Evolutionary conservation across 441 rosid genomes (phyloP), one percentile per base, ranked within the genome.

Genomic region (Arabidopsis hybrid): DNA sequence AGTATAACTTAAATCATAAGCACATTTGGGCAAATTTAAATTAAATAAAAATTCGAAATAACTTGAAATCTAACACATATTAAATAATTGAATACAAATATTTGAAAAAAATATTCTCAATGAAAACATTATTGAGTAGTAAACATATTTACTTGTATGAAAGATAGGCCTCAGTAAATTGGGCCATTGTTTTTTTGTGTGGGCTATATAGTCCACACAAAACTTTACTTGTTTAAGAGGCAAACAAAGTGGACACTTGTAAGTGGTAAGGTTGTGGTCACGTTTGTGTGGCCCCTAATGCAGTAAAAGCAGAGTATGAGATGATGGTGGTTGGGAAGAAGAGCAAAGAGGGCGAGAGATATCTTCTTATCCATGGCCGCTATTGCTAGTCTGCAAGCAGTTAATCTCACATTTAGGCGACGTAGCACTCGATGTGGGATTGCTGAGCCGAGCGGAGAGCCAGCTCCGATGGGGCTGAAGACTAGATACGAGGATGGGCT

Each of bases 391-490:
- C 80, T 85, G 74, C 93, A 80, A 80, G 64, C 78, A 17, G 74
- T 81, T 60, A 84, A 81, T 14, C 74, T 71, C 16, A 67, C 80
- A 13, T 12, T 46, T 7, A 68, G 49, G 8, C 74, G 79, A 40
- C 80, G 69, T 66, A 38, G 39, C 60, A 52, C 13, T 49, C 80
- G 85, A 50, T 89, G 97, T 61, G 84, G 97, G 47, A 88, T 94
- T 6, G 90, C 88, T 2, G 96, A 94, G 79, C 89, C 96, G 13
- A 82, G 87, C 0, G 92, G 99, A 46, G 75, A 84, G 79, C 97
- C 97, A 47, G 95, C 99, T 31, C 97, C 94, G n/a, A 8, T 94
- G 79, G 97, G 99, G 14, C 91, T 84, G 84, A 94, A 90, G 83
- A 91, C 92, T 10, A 89, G 83, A 71, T 89, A 94, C 80, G 51